Evolutionary conservation across 106 monocot species (phyloP).

Genomic region (Dioscorea dumetorum): DNA sequence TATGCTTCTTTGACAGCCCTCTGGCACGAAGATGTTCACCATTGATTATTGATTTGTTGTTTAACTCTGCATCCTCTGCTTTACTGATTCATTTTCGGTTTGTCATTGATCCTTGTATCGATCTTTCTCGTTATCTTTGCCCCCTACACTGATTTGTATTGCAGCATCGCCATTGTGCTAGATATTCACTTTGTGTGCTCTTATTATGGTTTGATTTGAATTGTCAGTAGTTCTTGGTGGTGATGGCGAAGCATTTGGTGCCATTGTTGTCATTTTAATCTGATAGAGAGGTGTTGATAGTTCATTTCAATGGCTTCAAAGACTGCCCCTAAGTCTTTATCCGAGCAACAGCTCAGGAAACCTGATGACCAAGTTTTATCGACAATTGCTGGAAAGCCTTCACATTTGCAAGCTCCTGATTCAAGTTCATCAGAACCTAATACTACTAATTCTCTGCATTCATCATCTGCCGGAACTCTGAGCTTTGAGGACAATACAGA

Average conservation of each 20-base stretch:
- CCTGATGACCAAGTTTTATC: conserved; percentile 9
- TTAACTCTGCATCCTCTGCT: too few relatives aligned
- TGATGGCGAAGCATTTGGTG: neutral
- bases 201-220: too few relatives aligned
- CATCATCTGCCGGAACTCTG: neutral
- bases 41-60: too few relatives aligned
- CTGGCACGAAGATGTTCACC: too few relatives aligned
- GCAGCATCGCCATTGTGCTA: too few relatives aligned
- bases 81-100: too few relatives aligned
- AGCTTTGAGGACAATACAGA: conserved; percentile 14
- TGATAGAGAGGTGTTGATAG: neutral
- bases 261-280: neutral
- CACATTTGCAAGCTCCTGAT: conserved; percentile 6
- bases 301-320: conserved; percentile 30
- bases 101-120: neutral
- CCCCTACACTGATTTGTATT: too few relatives aligned
- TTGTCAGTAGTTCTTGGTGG: neutral
- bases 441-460: neutral
- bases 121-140: neutral
- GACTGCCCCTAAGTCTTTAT: neutral
- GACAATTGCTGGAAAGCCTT: conserved; percentile 4
- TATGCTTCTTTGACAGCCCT: too few relatives aligned
- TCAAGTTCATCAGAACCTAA: conserved; percentile 6
- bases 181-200: too few relatives aligned
- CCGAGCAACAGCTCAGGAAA: neutral